Base-by-base conservation (phyloP, 768 basidiomycete species). In the Tricholomella constricta region DNA sequence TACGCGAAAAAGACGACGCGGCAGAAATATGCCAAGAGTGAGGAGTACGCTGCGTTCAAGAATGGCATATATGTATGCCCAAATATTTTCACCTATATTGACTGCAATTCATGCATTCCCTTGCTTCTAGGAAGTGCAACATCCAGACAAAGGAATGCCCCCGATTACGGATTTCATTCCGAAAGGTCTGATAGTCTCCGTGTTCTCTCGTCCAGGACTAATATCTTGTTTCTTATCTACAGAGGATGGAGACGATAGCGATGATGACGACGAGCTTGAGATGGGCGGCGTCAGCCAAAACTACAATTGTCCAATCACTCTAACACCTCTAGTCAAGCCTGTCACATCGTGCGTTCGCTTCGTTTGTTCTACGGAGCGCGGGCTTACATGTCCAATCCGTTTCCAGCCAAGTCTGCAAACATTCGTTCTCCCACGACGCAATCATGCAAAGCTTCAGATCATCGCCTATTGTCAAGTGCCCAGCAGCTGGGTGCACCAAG, bases 251-350 rank as follows among this genome's bases (percentile, higher is more conserved):
- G 91, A 93, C 56, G 84, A 80, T 26, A 90, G 88, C 48, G 90
- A 90, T 52, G 85, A 86, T 46, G 94, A 95, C 27, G 90, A 94
- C 47, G 95, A 97, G 11, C 69, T 98, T 27, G 88, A 94, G 69
- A 75, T 96, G 45, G 95, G 95, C 47, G 94, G 92, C 22, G 79
- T 86, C 25, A 88, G 85, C 6, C 89, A 91, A 63, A 86, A 85
- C 61, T 92, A 86, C 76, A 87, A 83, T 50, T 96, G 94, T 60
- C 94, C 94, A 2, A 72, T 98, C 45, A 85, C 88, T 1, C 74
- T 94, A 38, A 79, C 73, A 2, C 66, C 78, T 12, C 77, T 92
- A 34, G 77, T 76, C 19, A 77, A 96, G 45, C 93, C 95, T 2
- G 73, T 90, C 53, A 92, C 88, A 3, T 93, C 91, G 94, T 95